Evolutionary conservation across 2,329 filamentous ascomycete genomes (phyloP).

Genomic region (Leptographium flavum): DNA sequence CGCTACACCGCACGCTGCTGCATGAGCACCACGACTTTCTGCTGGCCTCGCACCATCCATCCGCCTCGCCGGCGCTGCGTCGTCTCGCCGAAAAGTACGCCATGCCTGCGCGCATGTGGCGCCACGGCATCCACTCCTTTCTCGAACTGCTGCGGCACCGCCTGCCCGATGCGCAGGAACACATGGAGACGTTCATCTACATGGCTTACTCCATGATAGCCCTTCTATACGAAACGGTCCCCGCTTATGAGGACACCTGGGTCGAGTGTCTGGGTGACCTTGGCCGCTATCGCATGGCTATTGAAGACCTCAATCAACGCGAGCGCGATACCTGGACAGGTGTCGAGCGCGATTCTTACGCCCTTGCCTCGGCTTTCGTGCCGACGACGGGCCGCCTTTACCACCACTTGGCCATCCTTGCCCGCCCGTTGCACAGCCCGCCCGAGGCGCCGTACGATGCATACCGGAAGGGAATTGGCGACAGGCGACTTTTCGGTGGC

Average conservation of each 20-base stretch:
- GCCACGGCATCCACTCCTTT: slow-evolving; percentile 78
- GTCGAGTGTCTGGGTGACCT: slow-evolving; percentile 85
- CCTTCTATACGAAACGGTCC: slow-evolving; percentile 71
- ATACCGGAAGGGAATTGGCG: too few relatives aligned
- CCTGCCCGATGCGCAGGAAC: slow-evolving; percentile 63
- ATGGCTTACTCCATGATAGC: slow-evolving; percentile 84
- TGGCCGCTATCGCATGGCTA: slow-evolving; percentile 76
- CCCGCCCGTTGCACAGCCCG: too few relatives aligned
- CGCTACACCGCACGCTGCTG: slow-evolving; percentile 64
- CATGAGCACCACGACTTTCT: slow-evolving; percentile 83
- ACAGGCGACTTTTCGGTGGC: too few relatives aligned
- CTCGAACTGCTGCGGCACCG: slow-evolving; percentile 62
- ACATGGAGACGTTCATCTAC: slow-evolving; percentile 87
- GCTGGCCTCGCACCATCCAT: slow-evolving; percentile 73
- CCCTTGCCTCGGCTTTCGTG: slow-evolving; percentile 61
- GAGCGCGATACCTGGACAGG: slow-evolving; percentile 72
- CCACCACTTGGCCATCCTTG: slow-evolving; percentile 74
- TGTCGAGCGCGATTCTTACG: slow-evolving; percentile 74
- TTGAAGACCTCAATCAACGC: slow-evolving; percentile 65
- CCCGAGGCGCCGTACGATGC: too few relatives aligned
- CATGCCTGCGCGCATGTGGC: slow-evolving; percentile 92
- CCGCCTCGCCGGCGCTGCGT: slow-evolving; percentile 52
- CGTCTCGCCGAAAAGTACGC: slow-evolving; percentile 65
- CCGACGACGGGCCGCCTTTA: slow-evolving; percentile 69
- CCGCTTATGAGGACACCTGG: slow-evolving; percentile 76